Percentiles rank a stretch among this genome's conserved stretches.
Evolutionary conservation across 495 filamentous ascomycete species (phyloP).

Genomic region (Copromyces sp.): DNA sequence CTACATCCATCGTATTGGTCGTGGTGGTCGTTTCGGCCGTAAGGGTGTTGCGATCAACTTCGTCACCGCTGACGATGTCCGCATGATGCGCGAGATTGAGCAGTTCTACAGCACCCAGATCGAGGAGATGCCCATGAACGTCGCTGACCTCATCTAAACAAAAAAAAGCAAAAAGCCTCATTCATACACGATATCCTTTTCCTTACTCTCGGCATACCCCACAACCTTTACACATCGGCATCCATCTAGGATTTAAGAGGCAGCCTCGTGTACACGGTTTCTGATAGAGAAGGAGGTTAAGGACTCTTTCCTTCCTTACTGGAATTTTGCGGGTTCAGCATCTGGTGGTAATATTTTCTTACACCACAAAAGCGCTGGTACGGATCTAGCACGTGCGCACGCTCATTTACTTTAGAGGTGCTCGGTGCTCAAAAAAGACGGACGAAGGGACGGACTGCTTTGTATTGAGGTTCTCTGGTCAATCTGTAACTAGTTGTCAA

Average conservation of each 20-base stretch:
- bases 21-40: conserved; percentile 88
- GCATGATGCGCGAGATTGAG: conserved; percentile 96
- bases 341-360: conserved; percentile 16
- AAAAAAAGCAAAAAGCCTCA: background rate
- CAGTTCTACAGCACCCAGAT: conserved; percentile 96
- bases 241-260: conserved; percentile 8
- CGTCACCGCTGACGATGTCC: conserved; percentile 92
- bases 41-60: conserved; percentile 99
- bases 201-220: conserved; percentile 21
- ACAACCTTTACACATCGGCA: conserved; percentile 17
- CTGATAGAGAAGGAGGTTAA: conserved; percentile 15
- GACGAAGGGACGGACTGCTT: conserved; percentile 2
- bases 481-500: conserved; percentile 22
- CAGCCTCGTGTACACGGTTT: conserved; percentile 17
- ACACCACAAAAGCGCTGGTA: conserved; percentile 19
- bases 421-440: conserved; percentile 19
- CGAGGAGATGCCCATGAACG: conserved; percentile 99
- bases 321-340: conserved; percentile 18
- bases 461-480: conserved; percentile 7
- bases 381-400: conserved; percentile 16
- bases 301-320: conserved; percentile 4
- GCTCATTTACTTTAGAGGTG: conserved; percentile 22
- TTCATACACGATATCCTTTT: conserved; percentile 4
- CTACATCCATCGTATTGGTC: conserved; percentile 97
- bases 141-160: conserved; percentile 50